Base-by-base conservation (phyloP, 2,329 filamentous ascomycete species). In the Cadophora sp. region DNA sequence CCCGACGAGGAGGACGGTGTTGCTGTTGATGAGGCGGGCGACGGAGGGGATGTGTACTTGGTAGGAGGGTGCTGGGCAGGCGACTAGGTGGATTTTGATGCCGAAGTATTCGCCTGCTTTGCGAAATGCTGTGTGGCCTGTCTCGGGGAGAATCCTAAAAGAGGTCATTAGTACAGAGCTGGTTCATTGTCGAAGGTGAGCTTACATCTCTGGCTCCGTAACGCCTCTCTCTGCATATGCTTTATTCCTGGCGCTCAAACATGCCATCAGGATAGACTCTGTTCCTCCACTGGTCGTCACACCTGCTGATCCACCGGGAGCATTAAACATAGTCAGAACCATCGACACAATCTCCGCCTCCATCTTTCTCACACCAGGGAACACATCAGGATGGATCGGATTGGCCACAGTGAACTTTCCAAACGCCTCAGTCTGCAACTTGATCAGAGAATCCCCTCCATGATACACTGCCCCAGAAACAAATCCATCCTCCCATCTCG, bases 291-390 rank as follows among this genome's bases (percentile, higher is more conserved):
- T 92, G 1, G 96, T 98, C 19, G 92, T 94, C 11, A 96, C 93
- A 71, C 96, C 96, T 5, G 92, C 94, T 34, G 90, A 93, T 66
- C 89, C 91, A n/a, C 89, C 83, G 3, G 96, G 96, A 9, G 92
- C 94, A 79, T 97, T 93, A 84, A 97, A 99, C 79, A 99, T 83
- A 55, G 88, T 87, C 69, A 97, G 83, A 34, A 97, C 94, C 95
- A 99, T 99, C 73, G 94, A 92, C 63, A 99, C 96, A 70, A 99
- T 85, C 83, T 99, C 96, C 55, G 96, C 95, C 83, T 99, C 96
- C 96, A 99, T 99, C 87, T 99, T 99, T 76, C 96, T 86, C 63
- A 99, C 94, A 31, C 95, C 96, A 19, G 96, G 96, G 82, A 99
- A 99, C 53, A 99, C 95, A 81, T 99, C 96, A 7, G 96, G 96